A percentile compares a stretch with the other conserved stretches of the same genome.
These are phyloP conservation scores for Coffea canephora DNA, from an alignment of 257 asterid genomes.

Conservation along the genomic window DNA sequence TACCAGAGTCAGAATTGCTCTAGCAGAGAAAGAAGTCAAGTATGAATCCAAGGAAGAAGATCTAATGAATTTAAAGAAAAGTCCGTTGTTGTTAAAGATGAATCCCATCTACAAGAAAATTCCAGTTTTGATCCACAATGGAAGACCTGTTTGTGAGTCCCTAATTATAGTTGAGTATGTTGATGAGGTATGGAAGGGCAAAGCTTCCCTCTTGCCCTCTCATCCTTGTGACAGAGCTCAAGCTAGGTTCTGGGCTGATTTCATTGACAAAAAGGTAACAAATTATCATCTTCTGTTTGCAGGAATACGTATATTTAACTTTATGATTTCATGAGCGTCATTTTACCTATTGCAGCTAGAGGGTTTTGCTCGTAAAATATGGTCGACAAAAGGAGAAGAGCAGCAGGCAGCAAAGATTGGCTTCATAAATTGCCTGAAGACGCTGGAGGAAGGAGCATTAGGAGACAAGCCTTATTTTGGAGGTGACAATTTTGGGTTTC, in stretches of 20 bases:
- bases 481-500: conserved; percentile 20
- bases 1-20: conserved; percentile 27
- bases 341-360: conserved; percentile 4
- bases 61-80: background rate
- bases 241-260: conserved; percentile 42
- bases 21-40: conserved; percentile 27
- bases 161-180: conserved; percentile 28
- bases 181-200: conserved; percentile 32
- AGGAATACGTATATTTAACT: background rate
- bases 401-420: conserved; percentile 16
- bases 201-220: conserved; percentile 26
- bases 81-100: conserved; percentile 30
- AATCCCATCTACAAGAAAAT: conserved; percentile 33
- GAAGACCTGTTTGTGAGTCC: conserved; percentile 25
- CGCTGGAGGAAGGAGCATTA: conserved; percentile 14
- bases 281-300: background rate
- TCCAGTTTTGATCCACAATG: conserved; percentile 39
- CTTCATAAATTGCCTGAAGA: conserved; percentile 2
- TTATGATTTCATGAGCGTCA: background rate
- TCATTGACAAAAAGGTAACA: conserved; percentile 27
- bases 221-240: conserved; percentile 34
- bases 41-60: conserved; percentile 26
- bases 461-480: conserved; percentile 21
- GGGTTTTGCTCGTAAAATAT: conserved; percentile 1
- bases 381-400: conserved; percentile 17